These are phyloP conservation scores for Babesia sp. DNA, from an alignment of 169 alveolate genomes.

Conservation along the genomic window DNA sequence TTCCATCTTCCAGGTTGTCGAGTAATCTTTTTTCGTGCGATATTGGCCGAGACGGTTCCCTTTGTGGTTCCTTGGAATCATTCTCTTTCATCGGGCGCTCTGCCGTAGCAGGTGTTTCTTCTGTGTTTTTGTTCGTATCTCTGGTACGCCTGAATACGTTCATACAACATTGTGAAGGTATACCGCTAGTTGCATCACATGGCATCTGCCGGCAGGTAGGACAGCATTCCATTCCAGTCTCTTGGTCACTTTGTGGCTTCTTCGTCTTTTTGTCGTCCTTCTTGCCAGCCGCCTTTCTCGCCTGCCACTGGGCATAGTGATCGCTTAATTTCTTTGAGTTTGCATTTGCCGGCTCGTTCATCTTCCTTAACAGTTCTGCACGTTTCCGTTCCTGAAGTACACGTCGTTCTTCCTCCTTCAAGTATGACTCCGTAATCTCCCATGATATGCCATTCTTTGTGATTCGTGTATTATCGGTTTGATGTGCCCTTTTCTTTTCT, in stretches of 20 bases:
- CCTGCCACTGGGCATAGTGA: constrained; percentile 18
- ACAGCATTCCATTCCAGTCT: background rate
- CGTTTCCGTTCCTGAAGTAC: constrained; percentile 34
- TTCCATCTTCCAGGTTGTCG: background rate
- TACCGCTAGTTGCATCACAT: background rate
- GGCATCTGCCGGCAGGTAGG: background rate
- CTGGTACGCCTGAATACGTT: constrained; percentile 19
- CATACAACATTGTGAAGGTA: too few relatives aligned
- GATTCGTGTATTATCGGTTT: constrained; percentile 46
- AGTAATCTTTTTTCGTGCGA: background rate
- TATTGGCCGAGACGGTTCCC: too few relatives aligned
- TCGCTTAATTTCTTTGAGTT: constrained; percentile 6
- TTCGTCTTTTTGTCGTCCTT: background rate
- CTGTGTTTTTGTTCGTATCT: background rate
- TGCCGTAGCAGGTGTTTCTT: background rate
- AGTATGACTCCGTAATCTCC: constrained; percentile 58
- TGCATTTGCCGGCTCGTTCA: background rate
- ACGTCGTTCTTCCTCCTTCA: constrained; percentile 45
- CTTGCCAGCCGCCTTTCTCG: background rate
- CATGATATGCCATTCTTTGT: constrained; percentile 51
- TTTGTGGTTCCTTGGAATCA: background rate
- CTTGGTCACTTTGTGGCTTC: background rate
- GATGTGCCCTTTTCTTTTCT: constrained; percentile 11
- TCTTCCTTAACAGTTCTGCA: constrained; percentile 20
- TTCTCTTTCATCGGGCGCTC: background rate